Conservation (phyloP, 2,329 filamentous ascomycete genomes). For the Claviceps lovelessii region DNA sequence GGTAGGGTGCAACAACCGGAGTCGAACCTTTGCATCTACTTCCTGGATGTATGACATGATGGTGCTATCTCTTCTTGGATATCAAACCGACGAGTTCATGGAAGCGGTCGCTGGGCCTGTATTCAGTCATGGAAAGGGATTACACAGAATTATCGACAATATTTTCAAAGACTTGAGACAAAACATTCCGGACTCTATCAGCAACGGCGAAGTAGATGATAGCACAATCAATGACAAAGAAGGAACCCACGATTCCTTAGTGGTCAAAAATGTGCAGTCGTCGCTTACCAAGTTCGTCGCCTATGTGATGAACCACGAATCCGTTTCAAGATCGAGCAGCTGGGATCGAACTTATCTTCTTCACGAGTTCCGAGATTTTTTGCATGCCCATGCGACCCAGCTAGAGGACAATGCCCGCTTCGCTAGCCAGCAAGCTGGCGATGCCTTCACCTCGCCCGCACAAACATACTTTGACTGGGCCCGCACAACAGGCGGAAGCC, state of each 20-base stretch:
- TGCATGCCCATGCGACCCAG: slow-evolving; percentile 1
- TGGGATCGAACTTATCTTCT: background rate
- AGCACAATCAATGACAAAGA: background rate
- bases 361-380: background rate
- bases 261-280: background rate
- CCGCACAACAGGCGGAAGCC: slow-evolving; percentile 6
- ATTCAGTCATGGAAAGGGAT: background rate
- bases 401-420: slow-evolving; percentile 1
- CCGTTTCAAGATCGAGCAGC: background rate
- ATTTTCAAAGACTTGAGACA: background rate
- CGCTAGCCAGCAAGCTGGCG: background rate
- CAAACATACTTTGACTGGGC: slow-evolving; percentile 8
- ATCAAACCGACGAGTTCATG: slow-evolving; percentile 7
- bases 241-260: background rate
- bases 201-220: background rate
- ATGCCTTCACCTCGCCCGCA: background rate
- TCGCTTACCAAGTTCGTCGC: background rate
- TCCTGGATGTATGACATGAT: slow-evolving; percentile 6
- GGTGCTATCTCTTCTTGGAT: slow-evolving; percentile 3
- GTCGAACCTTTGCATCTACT: background rate
- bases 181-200: background rate
- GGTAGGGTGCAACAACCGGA: slow-evolving; percentile 3
- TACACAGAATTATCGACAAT: background rate
- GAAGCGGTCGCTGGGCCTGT: slow-evolving; percentile 3
- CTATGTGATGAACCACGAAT: background rate